phyloP scores from a whole-genome alignment of 2,329 filamentous ascomycete genomes.

The Penicillium sp. region DNA sequence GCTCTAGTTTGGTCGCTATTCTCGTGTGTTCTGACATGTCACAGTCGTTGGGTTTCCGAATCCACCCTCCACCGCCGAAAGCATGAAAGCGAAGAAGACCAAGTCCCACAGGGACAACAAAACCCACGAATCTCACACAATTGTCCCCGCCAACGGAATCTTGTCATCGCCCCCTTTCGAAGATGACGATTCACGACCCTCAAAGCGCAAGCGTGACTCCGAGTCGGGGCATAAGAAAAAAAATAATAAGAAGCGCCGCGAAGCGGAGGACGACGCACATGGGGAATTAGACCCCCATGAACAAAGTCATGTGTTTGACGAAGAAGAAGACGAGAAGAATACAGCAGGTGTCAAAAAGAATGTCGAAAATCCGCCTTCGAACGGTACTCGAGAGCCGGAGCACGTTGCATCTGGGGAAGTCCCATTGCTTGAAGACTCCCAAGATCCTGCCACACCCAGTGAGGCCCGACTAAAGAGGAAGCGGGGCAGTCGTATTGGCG shows the following conservation, averaged over 20 bases:
- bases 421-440: not conserved
- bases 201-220: conserved; percentile 35
- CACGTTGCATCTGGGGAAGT: not conserved
- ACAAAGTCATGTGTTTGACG: not conserved
- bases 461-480: conserved; percentile 5
- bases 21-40: conserved; percentile 1
- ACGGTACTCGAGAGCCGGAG: not conserved
- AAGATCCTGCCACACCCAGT: not conserved
- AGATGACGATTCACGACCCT: conserved; percentile 18
- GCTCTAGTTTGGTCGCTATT: not conserved
- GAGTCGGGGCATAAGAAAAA: conserved; percentile 18
- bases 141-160: conserved; percentile 5
- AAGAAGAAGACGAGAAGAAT: not conserved
- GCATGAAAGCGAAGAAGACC: conserved; percentile 15
- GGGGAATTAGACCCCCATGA: conserved; percentile 2
- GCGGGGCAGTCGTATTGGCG: conserved; percentile 16
- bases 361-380: not conserved
- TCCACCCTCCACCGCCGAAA: conserved; percentile 1
- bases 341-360: not conserved
- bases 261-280: conserved; percentile 12
- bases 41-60: conserved; percentile 9
- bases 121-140: not conserved
- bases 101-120: conserved; percentile 13
- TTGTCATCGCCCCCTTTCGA: conserved; percentile 3
- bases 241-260: conserved; percentile 16